These are phyloP conservation scores for Priceomyces haplophilus DNA, from an alignment of 805 yeast species.

Conservation along the genomic window DNA sequence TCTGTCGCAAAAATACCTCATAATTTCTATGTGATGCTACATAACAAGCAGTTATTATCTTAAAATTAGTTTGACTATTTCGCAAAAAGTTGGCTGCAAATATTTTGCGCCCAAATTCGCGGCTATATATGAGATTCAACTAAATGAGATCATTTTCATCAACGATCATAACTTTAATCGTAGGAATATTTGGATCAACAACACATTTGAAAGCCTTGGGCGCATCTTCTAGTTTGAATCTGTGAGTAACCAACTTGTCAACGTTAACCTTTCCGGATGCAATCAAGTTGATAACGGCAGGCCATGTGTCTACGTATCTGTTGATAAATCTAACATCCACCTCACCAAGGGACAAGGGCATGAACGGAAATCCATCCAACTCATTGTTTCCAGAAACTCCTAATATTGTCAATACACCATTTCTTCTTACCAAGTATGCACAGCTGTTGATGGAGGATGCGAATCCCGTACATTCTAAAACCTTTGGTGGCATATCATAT, in stretches of 20 bases:
- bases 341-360: slow-evolving; percentile 12
- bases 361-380: slow-evolving; percentile 19
- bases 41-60: too few relatives aligned
- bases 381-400: slow-evolving; percentile 18
- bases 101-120: background rate
- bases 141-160: slow-evolving; percentile 5
- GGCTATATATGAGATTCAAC: background rate
- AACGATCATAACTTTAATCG: slow-evolving; percentile 17
- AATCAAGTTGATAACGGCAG: slow-evolving; percentile 17
- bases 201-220: slow-evolving; percentile 19
- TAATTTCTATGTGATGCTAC: too few relatives aligned
- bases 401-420: slow-evolving; percentile 17
- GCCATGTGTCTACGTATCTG: slow-evolving; percentile 14
- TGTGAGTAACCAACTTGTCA: slow-evolving; percentile 17
- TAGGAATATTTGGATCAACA: slow-evolving; percentile 19
- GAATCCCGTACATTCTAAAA: slow-evolving; percentile 22
- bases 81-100: too few relatives aligned
- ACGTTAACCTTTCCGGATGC: slow-evolving; percentile 10
- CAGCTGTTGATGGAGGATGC: slow-evolving; percentile 18
- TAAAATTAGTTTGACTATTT: too few relatives aligned
- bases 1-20: too few relatives aligned
- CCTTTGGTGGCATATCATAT: slow-evolving; percentile 17
- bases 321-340: slow-evolving; percentile 20
- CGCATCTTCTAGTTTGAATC: slow-evolving; percentile 19
- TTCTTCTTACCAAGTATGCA: slow-evolving; percentile 13